Conservation (phyloP, 805 yeast genomes). For the Danielia oregonensis region DNA sequence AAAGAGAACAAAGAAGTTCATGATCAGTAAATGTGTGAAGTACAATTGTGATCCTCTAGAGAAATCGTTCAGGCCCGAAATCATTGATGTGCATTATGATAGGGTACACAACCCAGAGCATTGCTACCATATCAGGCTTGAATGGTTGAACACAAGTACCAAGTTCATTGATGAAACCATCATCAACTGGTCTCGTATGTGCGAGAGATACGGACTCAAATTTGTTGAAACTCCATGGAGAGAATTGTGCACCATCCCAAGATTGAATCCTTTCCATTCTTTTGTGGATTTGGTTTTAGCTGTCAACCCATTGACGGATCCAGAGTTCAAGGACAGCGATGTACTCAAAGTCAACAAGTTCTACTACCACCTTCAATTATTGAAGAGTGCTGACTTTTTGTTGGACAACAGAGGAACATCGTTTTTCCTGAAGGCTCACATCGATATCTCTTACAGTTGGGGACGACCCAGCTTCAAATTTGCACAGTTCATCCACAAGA, state of each 20-base stretch:
- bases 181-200: constrained; percentile 71
- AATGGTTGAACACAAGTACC: constrained; percentile 91
- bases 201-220: constrained; percentile 78
- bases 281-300: constrained; percentile 65
- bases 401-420: constrained; percentile 76
- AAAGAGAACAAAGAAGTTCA: constrained; percentile 37
- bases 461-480: constrained; percentile 78
- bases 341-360: constrained; percentile 51
- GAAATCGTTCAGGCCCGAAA: constrained; percentile 73
- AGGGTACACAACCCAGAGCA: constrained; percentile 91
- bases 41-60: constrained; percentile 73
- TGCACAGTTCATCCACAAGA: constrained; percentile 84
- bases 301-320: constrained; percentile 68
- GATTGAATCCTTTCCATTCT: constrained; percentile 83
- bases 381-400: constrained; percentile 69
- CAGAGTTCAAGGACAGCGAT: constrained; percentile 41
- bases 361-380: constrained; percentile 73
- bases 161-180: constrained; percentile 69
- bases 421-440: constrained; percentile 49
- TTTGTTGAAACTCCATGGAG: constrained; percentile 88
- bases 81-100: constrained; percentile 82
- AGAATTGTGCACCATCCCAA: constrained; percentile 75
- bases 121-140: constrained; percentile 85
- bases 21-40: constrained; percentile 62
- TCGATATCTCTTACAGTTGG: constrained; percentile 85